phyloP scores from a whole-genome alignment of 2,329 filamentous ascomycete genomes.

The Cercospora sojina region DNA sequence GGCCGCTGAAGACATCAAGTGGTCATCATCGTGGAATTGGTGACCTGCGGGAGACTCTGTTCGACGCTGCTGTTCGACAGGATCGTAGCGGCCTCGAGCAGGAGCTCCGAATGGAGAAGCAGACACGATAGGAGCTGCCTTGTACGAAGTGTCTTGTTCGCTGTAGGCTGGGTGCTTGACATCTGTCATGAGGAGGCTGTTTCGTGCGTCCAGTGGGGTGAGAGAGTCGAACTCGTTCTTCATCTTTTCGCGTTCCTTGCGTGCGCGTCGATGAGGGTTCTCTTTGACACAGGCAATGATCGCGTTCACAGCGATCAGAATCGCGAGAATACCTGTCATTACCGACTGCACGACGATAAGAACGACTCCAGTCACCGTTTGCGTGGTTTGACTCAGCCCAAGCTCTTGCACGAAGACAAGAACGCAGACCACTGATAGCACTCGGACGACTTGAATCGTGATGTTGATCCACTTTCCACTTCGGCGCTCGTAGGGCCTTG shows the following conservation, averaged over 20 bases:
- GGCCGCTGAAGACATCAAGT: conserved; percentile 36
- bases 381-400: conserved; percentile 83
- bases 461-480: conserved; percentile 93
- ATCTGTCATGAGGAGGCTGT: conserved; percentile 76
- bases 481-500: conserved; percentile 79
- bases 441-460: conserved; percentile 81
- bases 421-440: conserved; percentile 84
- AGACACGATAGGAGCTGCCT: conserved; percentile 34
- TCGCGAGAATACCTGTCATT: conserved; percentile 76
- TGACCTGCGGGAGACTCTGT: conserved; percentile 25
- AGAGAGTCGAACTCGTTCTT: conserved; percentile 76
- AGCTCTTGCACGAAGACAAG: conserved; percentile 93
- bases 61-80: conserved; percentile 28
- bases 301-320: conserved; percentile 86
- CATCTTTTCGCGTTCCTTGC: conserved; percentile 84
- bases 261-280: conserved; percentile 85
- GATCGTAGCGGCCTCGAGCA: conserved; percentile 36
- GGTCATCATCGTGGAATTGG: conserved; percentile 27
- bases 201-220: conserved; percentile 82
- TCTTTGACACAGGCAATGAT: conserved; percentile 77
- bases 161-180: conserved; percentile 39
- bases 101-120: conserved; percentile 32
- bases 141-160: conserved; percentile 39
- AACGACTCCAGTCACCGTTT: conserved; percentile 90
- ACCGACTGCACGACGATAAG: conserved; percentile 88